A percentile compares a stretch with the other conserved stretches of the same genome.
phyloP scores from a whole-genome alignment of 2,329 filamentous ascomycete genomes.

The Hymenoscyphus fructigenus region DNA sequence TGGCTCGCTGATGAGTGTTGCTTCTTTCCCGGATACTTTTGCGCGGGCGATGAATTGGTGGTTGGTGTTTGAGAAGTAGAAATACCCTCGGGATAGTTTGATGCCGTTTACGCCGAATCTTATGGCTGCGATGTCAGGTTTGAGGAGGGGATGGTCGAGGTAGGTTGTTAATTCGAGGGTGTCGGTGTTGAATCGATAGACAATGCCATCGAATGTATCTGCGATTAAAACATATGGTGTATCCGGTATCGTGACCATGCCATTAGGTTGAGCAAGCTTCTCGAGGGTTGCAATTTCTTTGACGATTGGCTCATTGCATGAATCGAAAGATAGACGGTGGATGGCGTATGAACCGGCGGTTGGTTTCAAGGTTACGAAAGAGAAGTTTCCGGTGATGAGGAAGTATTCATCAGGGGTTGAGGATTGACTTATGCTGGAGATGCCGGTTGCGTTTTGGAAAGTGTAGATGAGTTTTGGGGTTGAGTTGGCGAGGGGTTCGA shows the following conservation, averaged over 20 bases:
- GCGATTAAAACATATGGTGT: slow-evolving; percentile 11
- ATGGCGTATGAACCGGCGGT: slow-evolving; percentile 6
- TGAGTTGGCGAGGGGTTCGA: slow-evolving; percentile 24
- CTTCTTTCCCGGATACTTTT: not conserved
- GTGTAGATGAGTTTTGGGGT: slow-evolving; percentile 22
- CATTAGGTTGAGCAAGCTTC: slow-evolving; percentile 3
- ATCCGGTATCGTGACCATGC: slow-evolving; percentile 6
- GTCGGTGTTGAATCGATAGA: slow-evolving; percentile 4
- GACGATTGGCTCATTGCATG: not conserved
- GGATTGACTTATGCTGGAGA: slow-evolving; percentile 13
- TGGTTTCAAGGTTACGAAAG: slow-evolving; percentile 7
- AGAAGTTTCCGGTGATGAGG: slow-evolving; percentile 15
- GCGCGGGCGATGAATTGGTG: slow-evolving; percentile 9
- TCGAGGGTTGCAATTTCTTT: slow-evolving; percentile 4
- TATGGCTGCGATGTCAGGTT: not conserved
- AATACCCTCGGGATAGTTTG: slow-evolving; percentile 8
- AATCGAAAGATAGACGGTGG: slow-evolving; percentile 2
- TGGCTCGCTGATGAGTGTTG: not conserved
- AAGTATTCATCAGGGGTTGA: slow-evolving; percentile 11
- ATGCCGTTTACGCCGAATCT: slow-evolving; percentile 10
- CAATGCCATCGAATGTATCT: not conserved
- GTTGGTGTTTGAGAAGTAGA: slow-evolving; percentile 13
- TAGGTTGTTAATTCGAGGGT: slow-evolving; percentile 5
- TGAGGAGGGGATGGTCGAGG: slow-evolving; percentile 12
- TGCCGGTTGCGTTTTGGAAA: slow-evolving; percentile 9